phyloP scores from a whole-genome alignment of 2,329 filamentous ascomycete genomes.

The Neofusicoccum kwambonambiense region DNA sequence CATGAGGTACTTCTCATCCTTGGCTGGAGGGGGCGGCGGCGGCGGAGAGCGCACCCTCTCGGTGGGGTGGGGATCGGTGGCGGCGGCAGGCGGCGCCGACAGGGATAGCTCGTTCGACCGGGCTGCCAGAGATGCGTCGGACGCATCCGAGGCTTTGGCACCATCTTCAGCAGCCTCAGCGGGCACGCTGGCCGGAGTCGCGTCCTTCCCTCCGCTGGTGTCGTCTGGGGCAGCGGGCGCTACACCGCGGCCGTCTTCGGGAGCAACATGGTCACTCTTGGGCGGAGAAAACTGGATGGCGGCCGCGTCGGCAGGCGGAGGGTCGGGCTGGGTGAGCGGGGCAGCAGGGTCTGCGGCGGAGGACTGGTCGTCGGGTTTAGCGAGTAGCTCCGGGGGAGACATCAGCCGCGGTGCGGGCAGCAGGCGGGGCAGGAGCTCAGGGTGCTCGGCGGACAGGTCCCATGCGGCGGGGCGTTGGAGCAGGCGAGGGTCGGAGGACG shows the following conservation, averaged over 20 bases:
- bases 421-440: slow-evolving; percentile 5
- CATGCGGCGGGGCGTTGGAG: not conserved
- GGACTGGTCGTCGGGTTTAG: slow-evolving; percentile 13
- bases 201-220: not conserved
- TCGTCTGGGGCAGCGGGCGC: not conserved
- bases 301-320: not conserved
- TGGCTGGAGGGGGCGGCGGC: slow-evolving; percentile 10
- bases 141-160: not conserved
- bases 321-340: not conserved
- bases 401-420: slow-evolving; percentile 12
- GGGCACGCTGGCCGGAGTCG: slow-evolving; percentile 17
- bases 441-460: not conserved
- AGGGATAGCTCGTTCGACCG: not conserved
- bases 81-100: not conserved
- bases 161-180: not conserved
- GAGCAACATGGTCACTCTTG: not conserved
- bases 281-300: not conserved
- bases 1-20: slow-evolving; percentile 12
- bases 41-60: slow-evolving; percentile 4
- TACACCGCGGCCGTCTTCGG: not conserved
- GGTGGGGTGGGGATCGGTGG: not conserved
- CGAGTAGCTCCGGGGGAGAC: slow-evolving; percentile 16
- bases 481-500: not conserved
- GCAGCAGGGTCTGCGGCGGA: slow-evolving; percentile 1
- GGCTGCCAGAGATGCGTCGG: not conserved